phyloP scores from a whole-genome alignment of 1,284 basidiomycete genomes.

The Malassezia sp. region DNA sequence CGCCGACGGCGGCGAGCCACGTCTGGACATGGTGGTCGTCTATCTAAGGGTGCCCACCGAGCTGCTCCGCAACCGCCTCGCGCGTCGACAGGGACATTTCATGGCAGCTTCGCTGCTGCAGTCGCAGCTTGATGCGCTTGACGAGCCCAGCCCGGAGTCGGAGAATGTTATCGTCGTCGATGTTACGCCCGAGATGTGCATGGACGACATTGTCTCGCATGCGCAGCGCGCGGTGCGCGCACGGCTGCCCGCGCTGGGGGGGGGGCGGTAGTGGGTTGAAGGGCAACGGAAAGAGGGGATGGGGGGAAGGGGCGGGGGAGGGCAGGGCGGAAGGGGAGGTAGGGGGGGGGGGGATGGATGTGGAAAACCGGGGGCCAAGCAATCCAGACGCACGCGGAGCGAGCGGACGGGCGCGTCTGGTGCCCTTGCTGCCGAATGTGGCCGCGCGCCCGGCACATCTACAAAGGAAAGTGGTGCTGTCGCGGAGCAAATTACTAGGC shows the following conservation, averaged over 20 bases:
- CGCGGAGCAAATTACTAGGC: too few relatives aligned
- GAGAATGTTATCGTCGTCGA: neutral
- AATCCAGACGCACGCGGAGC: too few relatives aligned
- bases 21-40: conserved; percentile 61
- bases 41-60: conserved; percentile 63
- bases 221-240: neutral
- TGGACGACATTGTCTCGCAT: too few relatives aligned
- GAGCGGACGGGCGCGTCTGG: too few relatives aligned
- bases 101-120: conserved; percentile 79
- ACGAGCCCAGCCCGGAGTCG: conserved; percentile 53
- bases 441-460: too few relatives aligned
- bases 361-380: too few relatives aligned
- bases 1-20: too few relatives aligned
- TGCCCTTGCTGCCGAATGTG: too few relatives aligned
- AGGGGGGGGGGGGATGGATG: too few relatives aligned
- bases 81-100: conserved; percentile 63
- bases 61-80: conserved; percentile 60
- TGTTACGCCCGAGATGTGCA: neutral
- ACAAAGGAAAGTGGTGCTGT: too few relatives aligned
- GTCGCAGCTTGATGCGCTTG: conserved; percentile 67
- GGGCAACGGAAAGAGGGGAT: neutral
- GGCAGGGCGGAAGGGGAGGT: too few relatives aligned
- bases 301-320: neutral
- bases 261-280: neutral
- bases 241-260: neutral